Evolutionary conservation across 2,329 filamentous ascomycete species (phyloP).

Genomic region (Trichoderma koningiopsis): DNA sequence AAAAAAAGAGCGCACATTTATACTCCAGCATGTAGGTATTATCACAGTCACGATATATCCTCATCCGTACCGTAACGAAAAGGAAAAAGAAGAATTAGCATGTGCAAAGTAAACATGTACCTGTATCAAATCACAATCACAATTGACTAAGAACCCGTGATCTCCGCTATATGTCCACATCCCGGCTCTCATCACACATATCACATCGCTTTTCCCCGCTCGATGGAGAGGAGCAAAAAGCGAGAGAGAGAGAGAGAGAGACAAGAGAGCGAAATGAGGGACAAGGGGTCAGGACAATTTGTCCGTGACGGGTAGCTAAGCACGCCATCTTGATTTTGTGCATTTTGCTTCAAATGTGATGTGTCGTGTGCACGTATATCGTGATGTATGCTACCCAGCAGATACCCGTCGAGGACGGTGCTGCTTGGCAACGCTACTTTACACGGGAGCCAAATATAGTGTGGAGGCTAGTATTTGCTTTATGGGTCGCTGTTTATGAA

Average conservation of each 20-base stretch:
- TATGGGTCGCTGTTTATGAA: not conserved
- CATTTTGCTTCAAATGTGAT: slow-evolving; percentile 3
- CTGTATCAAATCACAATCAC: slow-evolving; percentile 9
- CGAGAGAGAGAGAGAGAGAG: not conserved
- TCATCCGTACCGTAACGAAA: not conserved
- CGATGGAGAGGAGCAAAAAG: not conserved
- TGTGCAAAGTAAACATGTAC: not conserved
- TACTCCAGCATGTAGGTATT: too few species aligned
- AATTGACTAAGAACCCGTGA: slow-evolving; percentile 21
- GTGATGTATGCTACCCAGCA: too few species aligned
- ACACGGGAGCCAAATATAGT: slow-evolving; percentile 7
- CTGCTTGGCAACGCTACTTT: not conserved
- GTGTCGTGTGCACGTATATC: not conserved
- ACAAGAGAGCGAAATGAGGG: not conserved
- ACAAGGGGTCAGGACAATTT: not conserved
- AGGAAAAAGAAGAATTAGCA: not conserved
- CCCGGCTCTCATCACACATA: slow-evolving; percentile 16
- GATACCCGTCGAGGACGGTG: not conserved
- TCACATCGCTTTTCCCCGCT: slow-evolving; percentile 7
- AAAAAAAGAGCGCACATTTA: not conserved
- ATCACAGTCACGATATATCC: not conserved
- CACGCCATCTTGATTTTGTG: not conserved
- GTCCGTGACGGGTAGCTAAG: not conserved
- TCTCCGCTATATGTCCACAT: slow-evolving; percentile 19
- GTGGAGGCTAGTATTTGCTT: slow-evolving; percentile 1